Evolutionary conservation across 2,329 filamentous ascomycete species (phyloP), one percentile per base, ranked within the genome.

Genomic region (Magnaporthales sp.): DNA sequence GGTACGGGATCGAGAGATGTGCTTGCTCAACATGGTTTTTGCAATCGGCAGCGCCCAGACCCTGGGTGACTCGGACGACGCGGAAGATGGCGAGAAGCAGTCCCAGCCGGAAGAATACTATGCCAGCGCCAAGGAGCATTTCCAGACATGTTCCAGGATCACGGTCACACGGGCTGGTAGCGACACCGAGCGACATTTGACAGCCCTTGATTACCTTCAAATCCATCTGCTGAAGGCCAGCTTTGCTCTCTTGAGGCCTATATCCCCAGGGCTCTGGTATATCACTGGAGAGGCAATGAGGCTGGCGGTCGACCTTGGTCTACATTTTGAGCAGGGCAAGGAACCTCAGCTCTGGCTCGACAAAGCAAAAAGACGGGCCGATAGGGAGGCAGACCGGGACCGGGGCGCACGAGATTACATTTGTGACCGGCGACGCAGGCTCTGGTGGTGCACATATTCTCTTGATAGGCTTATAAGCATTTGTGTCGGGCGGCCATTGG

Each of bases 391-490:
- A 26, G 64, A 22, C 22, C 76, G 78, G 73, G 82, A 77, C 83
- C 91, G 80, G 77, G 89, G 76, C 82, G 85, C 91, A 63, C 85
- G 91, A 67, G 87, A 96, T 76, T 97, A 92, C 84, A 84, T 92
- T 54, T 88, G 94, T 66, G 95, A 98, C 75, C 84, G 97, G 69
- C 88, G 93, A 65, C 85, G 94, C 67, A 86, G 94, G 32, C 81
- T 98, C 15, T 98, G 93, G 93, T 98, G 95, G 94, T 97, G 93
- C 78, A 93, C 93, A 1, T 98, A 98, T 77, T 94, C 92, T 5
- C 87, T 98, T 66, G 94, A 98, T 77, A 87, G 94, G n/a, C 87
- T 98, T 5, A 94, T 98, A 64, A 95, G 92, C 73, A 93, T 92
- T 26, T 97, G 93, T 72, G 94, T 98, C 29, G 94, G 94, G 51